A percentile compares a stretch with the other conserved stretches of the same genome.
Conservation (phyloP, 345 rosid species). For the Syzygium aromaticum region DNA sequence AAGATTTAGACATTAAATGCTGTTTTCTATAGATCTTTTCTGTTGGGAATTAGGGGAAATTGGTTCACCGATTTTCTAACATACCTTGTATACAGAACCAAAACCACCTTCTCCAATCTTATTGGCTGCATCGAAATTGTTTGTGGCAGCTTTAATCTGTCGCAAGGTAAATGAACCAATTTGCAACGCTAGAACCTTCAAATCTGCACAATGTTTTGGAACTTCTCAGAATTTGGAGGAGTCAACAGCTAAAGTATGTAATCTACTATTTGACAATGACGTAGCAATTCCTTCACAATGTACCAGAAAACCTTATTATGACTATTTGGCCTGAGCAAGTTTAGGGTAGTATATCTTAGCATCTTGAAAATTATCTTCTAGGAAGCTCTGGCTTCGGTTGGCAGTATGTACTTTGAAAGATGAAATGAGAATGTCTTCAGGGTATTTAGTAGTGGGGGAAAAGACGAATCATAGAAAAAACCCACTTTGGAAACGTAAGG, state of each 20-base stretch:
- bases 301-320: not conserved
- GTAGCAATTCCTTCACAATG: not conserved
- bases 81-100: constrained; percentile 15
- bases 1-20: not conserved
- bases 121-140: constrained; percentile 4
- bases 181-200: constrained; percentile 6
- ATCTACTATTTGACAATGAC: not conserved
- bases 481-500: not conserved
- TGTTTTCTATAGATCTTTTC: not conserved
- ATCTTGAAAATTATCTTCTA: not conserved
- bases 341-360: rapidly evolving
- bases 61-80: not conserved
- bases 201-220: not conserved
- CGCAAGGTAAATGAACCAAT: constrained; percentile 15
- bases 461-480: not conserved
- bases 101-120: constrained; percentile 22
- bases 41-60: not conserved
- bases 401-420: not conserved
- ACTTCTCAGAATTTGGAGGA: not conserved
- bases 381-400: not conserved
- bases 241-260: not conserved
- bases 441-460: not conserved
- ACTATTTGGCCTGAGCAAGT: not conserved
- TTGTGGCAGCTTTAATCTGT: constrained; percentile 12
- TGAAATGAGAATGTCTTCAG: not conserved